A percentile compares a stretch with the other conserved stretches of the same genome.
phyloP scores from a whole-genome alignment of 768 basidiomycete genomes.

The Melanogaster broomeanus region DNA sequence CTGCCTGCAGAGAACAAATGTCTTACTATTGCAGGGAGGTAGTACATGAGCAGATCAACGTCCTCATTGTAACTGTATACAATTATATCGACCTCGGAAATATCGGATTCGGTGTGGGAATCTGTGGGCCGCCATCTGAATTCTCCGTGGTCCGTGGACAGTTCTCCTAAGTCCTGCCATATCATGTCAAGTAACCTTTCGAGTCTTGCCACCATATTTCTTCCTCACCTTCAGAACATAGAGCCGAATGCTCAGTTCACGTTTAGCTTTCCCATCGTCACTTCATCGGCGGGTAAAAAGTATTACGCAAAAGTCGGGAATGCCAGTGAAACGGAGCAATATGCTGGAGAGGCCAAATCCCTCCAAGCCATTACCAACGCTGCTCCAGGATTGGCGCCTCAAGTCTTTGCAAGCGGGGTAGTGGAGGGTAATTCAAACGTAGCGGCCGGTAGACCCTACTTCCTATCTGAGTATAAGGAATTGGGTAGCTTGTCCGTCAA shows the following conservation, averaged over 20 bases:
- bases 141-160: too few species aligned
- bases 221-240: constrained; percentile 45
- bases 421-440: constrained; percentile 25
- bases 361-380: constrained; percentile 61
- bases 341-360: constrained; percentile 66
- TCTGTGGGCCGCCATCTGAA: too few species aligned
- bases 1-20: too few species aligned
- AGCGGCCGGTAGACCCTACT: constrained; percentile 51
- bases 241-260: constrained; percentile 54
- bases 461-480: constrained; percentile 76
- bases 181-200: background rate
- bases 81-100: too few species aligned
- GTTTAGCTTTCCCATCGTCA: constrained; percentile 46
- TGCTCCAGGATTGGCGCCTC: constrained; percentile 69
- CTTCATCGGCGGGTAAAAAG: constrained; percentile 53
- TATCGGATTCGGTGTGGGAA: too few species aligned
- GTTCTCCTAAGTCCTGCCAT: too few species aligned
- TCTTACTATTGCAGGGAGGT: too few species aligned
- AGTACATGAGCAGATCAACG: too few species aligned
- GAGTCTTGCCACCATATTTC: constrained; percentile 29
- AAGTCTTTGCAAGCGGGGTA: constrained; percentile 51
- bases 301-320: constrained; percentile 69
- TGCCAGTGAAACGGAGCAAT: constrained; percentile 60
- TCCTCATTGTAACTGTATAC: too few species aligned
- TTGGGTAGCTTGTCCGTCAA: constrained; percentile 46